Percentiles rank a stretch among this genome's conserved stretches.
These are phyloP conservation scores for Mycena venus DNA, from an alignment of 768 basidiomycete genomes.

Conservation along the genomic window DNA sequence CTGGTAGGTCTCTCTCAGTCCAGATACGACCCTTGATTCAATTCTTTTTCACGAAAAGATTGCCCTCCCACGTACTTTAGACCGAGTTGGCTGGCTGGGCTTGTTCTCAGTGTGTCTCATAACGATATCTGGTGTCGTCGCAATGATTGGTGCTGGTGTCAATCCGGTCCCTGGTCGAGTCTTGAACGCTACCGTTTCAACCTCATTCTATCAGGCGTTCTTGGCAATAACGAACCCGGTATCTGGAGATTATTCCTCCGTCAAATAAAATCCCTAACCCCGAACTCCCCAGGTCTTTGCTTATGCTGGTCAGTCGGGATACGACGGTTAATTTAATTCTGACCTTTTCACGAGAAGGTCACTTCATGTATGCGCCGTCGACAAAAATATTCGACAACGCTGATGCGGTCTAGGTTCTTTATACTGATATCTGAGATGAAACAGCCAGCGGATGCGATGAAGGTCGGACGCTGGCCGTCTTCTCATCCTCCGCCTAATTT, in stretches of 20 bases:
- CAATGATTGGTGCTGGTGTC: slow-evolving; percentile 64
- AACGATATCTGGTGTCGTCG: slow-evolving; percentile 58
- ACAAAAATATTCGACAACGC: not conserved
- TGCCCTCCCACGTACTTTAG: no score
- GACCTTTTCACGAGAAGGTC: slow-evolving; percentile 46
- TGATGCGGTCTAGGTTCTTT: slow-evolving; percentile 60
- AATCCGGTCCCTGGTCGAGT: slow-evolving; percentile 59
- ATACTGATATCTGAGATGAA: slow-evolving; percentile 72
- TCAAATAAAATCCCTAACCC: not conserved
- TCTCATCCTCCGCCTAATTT: not conserved
- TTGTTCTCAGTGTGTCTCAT: slow-evolving; percentile 58
- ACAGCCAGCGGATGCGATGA: slow-evolving; percentile 66
- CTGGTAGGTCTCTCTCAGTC: slow-evolving; percentile 59
- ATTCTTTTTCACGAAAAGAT: no score
- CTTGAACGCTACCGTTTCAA: slow-evolving; percentile 51
- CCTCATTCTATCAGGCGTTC: slow-evolving; percentile 63
- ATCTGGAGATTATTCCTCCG: not conserved
- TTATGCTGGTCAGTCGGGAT: slow-evolving; percentile 56
- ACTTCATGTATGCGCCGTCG: slow-evolving; percentile 60
- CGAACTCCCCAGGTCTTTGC: slow-evolving; percentile 55
- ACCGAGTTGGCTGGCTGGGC: slow-evolving; percentile 61
- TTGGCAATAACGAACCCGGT: slow-evolving; percentile 68
- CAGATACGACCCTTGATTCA: no score
- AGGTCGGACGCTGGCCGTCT: slow-evolving; percentile 46
- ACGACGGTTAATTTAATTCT: not conserved